Percentiles rank a stretch among this genome's conserved stretches.
phyloP scores from a whole-genome alignment of 75 land plant species.

The Cunninghamia lanceolata region DNA sequence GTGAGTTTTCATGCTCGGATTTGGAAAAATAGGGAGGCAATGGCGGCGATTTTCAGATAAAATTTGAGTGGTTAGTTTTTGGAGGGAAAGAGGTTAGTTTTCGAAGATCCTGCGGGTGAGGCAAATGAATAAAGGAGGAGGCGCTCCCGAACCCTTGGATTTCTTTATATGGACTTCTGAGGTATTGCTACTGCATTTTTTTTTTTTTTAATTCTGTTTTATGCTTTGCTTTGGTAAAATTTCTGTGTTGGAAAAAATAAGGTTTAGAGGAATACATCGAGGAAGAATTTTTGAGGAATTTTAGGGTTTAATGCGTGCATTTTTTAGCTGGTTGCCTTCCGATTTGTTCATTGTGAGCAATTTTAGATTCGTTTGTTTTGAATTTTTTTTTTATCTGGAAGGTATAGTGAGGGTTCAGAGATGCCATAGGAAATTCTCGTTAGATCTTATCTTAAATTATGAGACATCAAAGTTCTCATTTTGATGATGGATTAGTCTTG shows the following conservation, averaged over 20 bases:
- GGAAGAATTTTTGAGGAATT: not conserved
- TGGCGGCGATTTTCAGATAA: not conserved
- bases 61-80: not conserved
- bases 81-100: not conserved
- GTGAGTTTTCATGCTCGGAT: not conserved
- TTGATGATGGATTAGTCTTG: not conserved
- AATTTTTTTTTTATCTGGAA: too few species aligned
- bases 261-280: not conserved
- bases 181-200: slow-evolving; percentile 32
- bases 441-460: not conserved
- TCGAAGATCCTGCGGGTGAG: not conserved
- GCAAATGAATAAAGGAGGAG: slow-evolving; percentile 38
- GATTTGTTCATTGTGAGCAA: not conserved
- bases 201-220: not conserved
- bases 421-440: not conserved
- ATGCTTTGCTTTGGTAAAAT: not conserved
- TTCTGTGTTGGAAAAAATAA: not conserved
- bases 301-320: not conserved
- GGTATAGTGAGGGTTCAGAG: not conserved
- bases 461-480: not conserved
- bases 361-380: not conserved
- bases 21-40: not conserved
- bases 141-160: slow-evolving; percentile 78
- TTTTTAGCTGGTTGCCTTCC: not conserved
- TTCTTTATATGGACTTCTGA: slow-evolving; percentile 92